Evolutionary conservation across 2,329 filamentous ascomycete species (phyloP), one percentile per base, ranked within the genome.

Genomic region (Pestalotiopsis fici): DNA sequence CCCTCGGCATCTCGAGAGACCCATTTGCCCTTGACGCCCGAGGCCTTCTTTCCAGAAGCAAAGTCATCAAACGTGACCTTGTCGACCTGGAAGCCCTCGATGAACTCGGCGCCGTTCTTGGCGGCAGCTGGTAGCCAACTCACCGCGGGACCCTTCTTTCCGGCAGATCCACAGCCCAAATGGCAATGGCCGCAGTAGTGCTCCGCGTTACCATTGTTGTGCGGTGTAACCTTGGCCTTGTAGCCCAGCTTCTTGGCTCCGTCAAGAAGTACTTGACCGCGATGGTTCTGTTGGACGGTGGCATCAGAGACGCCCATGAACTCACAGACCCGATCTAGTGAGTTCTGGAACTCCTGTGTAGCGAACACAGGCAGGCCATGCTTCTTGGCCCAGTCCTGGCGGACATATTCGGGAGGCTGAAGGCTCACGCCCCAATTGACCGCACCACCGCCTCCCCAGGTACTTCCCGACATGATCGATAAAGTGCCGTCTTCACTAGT

Each of bases 401-500:
- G 85, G 0, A 93, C 90, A 70, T 83, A 90, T 3, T 83, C 85
- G 72, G 91, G 90, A 0, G 90, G 90, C 64, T 78, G 78, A 23
- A 82, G 73, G 63, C 74, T 76, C 7, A 78, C 81, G 61, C 78
- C 88, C 91, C 91, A 93, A 74, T 94, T 94, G 66, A 93, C 78
- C 0, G 89, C 91, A 5, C 91, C 91, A 25, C 91, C 91, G 15
- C 91, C 91, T n/a, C 91, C 91, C 85, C 88, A 93, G 2, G 85
- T 84, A 56, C 86, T 85, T 0, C 90, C 91, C 0, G 89, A 85
- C 2, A 90, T 73, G 7, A 92, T 77, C 9, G 78, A 83, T 43
- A 89, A 81, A 1, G 83, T 81, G 12, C 80, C 80, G 72, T 88
- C 86, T 70, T 89, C 79, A 66, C 80, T 78, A 72, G 81, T 66